phyloP scores from a whole-genome alignment of 2,329 filamentous ascomycete genomes.

The Ophiostoma populinum region DNA sequence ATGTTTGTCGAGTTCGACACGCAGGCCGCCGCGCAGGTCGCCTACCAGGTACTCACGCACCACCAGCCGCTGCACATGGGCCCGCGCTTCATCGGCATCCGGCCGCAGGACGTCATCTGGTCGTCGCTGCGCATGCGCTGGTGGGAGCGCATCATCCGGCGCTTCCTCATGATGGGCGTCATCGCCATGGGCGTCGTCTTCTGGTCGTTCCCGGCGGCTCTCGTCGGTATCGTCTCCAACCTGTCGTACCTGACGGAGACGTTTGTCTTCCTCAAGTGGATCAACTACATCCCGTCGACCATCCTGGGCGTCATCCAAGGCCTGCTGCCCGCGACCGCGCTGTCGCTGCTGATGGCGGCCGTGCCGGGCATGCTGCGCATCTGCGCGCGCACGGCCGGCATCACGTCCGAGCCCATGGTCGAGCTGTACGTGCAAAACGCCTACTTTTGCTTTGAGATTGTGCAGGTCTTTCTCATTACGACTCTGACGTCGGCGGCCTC shows the following conservation, averaged over 20 bases:
- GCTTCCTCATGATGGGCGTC: slow-evolving; percentile 44
- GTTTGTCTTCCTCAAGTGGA: slow-evolving; percentile 56
- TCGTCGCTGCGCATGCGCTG: slow-evolving; percentile 49
- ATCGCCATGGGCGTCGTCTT: slow-evolving; percentile 66
- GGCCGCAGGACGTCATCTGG: slow-evolving; percentile 75
- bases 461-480: slow-evolving; percentile 72
- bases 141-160: slow-evolving; percentile 60
- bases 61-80: slow-evolving; percentile 71
- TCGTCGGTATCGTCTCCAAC: slow-evolving; percentile 76
- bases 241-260: slow-evolving; percentile 48
- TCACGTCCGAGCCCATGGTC: slow-evolving; percentile 50
- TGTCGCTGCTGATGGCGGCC: slow-evolving; percentile 68
- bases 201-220: slow-evolving; percentile 60
- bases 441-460: slow-evolving; percentile 66
- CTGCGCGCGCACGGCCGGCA: slow-evolving; percentile 53
- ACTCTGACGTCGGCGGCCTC: slow-evolving; percentile 61
- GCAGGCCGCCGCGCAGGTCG: slow-evolving; percentile 68
- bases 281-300: slow-evolving; percentile 47
- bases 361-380: slow-evolving; percentile 62
- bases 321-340: slow-evolving; percentile 60
- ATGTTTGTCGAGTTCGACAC: slow-evolving; percentile 87
- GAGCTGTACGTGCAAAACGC: slow-evolving; percentile 65
- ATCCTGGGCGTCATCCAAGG: slow-evolving; percentile 71
- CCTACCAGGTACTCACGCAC: slow-evolving; percentile 68
- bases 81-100: slow-evolving; percentile 67